These are phyloP conservation scores for Rubus idaeus DNA, from an alignment of 306 rosid species.

Conservation along the genomic window DNA sequence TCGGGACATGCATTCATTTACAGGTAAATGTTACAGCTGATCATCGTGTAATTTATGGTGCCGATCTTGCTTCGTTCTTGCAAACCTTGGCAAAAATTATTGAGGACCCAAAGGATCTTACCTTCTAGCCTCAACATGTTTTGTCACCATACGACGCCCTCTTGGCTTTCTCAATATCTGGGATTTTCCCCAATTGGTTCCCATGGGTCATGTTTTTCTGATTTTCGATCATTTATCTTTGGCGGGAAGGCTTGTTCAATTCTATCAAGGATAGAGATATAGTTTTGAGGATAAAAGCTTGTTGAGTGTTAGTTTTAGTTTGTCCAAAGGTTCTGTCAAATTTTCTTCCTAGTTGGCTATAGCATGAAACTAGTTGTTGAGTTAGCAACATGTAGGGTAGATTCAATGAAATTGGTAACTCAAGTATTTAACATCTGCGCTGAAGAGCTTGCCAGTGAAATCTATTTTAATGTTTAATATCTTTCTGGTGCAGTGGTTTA, in stretches of 20 bases:
- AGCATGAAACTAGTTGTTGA: not conserved
- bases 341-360: not conserved
- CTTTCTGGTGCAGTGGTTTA: not conserved
- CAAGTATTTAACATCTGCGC: not conserved
- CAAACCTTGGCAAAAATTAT: slow-evolving; percentile 82
- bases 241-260: slow-evolving; percentile 20
- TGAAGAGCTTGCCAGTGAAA: not conserved
- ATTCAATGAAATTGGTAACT: not conserved
- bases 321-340: not conserved
- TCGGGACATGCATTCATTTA: slow-evolving; percentile 19
- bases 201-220: not conserved
- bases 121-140: slow-evolving; percentile 56
- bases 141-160: slow-evolving; percentile 15
- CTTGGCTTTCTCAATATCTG: slow-evolving; percentile 1
- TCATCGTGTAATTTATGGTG: slow-evolving; percentile 92
- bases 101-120: slow-evolving; percentile 95
- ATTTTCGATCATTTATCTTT: slow-evolving; percentile 14
- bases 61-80: slow-evolving; percentile 92
- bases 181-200: not conserved
- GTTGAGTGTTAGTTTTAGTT: slow-evolving; percentile 9
- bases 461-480: not conserved
- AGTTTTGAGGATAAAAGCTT: slow-evolving; percentile 30
- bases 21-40: slow-evolving; percentile 99
- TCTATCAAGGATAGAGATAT: slow-evolving; percentile 7
- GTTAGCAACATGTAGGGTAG: not conserved